phyloP scores from a whole-genome alignment of 768 basidiomycete species.

The Pseudohyphozyma bogoriensis region DNA sequence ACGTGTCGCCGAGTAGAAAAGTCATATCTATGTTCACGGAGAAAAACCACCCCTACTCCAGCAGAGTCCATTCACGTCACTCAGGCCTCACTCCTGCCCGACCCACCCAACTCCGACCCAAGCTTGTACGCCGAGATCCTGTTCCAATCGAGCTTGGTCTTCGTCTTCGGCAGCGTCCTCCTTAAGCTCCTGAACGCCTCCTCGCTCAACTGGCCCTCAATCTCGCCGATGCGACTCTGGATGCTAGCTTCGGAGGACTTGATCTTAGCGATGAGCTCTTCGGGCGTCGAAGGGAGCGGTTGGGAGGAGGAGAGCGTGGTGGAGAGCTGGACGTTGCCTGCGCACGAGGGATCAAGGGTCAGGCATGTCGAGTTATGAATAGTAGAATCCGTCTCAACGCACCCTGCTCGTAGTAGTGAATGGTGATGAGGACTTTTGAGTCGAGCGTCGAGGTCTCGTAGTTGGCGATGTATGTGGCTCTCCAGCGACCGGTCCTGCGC shows the following conservation, averaged over 20 bases:
- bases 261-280: slow-evolving; percentile 59
- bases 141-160: slow-evolving; percentile 79
- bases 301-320: slow-evolving; percentile 57
- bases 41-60: too few relatives aligned
- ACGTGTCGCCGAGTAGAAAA: too few relatives aligned
- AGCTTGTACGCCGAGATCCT: background rate
- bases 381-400: background rate
- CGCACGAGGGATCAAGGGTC: background rate
- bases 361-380: background rate
- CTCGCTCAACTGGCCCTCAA: slow-evolving; percentile 82
- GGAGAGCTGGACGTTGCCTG: slow-evolving; percentile 71
- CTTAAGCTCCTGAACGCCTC: slow-evolving; percentile 86
- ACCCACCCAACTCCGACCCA: background rate
- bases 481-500: slow-evolving; percentile 85
- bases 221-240: slow-evolving; percentile 65
- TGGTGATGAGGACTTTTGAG: slow-evolving; percentile 67
- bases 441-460: slow-evolving; percentile 46
- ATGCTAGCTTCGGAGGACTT: slow-evolving; percentile 73
- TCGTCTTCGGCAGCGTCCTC: slow-evolving; percentile 79
- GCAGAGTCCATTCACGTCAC: too few relatives aligned
- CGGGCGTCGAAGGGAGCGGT: slow-evolving; percentile 43
- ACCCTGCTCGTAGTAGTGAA: slow-evolving; percentile 97
- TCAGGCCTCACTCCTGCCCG: background rate
- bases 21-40: too few relatives aligned
- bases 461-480: slow-evolving; percentile 72